Evolutionary conservation across 2,329 filamentous ascomycete genomes (phyloP), one percentile per base, ranked within the genome.

Genomic region (Didymella arachidicola): DNA sequence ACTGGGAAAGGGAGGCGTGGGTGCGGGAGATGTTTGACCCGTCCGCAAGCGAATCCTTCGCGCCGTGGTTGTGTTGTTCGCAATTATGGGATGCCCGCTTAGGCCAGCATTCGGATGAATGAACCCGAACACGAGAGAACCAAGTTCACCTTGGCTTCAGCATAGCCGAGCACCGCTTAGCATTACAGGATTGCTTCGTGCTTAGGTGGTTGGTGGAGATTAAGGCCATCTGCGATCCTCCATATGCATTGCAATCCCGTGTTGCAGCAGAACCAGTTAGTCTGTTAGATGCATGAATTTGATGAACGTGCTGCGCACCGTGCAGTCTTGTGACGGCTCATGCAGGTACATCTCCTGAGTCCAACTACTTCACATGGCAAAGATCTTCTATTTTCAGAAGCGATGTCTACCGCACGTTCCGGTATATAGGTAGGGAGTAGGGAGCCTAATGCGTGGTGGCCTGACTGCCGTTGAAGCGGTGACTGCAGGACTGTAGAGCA

Each of bases 331-430:
- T 4, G 18, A 39, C 41, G 48, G 36, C 27, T 42, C 54, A 48
- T 50, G 32, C 30, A 53, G 41, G 12, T 49, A 16, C 38, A 26
- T 58, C 55, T 53, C 49, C 55, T 58, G 49, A 53, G 16, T 43
- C n/a, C 8, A 38, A 42, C 26, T 22, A 41, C 16, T 50, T 30
- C 27, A 32, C 49, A 27, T 18, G 32, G 45, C 3, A 53, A 46
- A 8, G 55, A 53, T 59, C 50, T 39, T 53, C 39, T 50, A 45
- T 53, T 32, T 50, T 59, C 25, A 32, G 30, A 49, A 50, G 12
- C 25, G 45, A 19, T 7, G 12, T n/a, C 25, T 29, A 8, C 45
- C 25, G 32, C n/a, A 7, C 16, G n/a, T 34, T 25, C 39, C 26
- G 30, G 39, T 59, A 46, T 45, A 53, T 53, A 53, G 44, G 29